Base-by-base conservation (phyloP, 2,329 filamentous ascomycete genomes). In the Graphilbum fragrans region DNA sequence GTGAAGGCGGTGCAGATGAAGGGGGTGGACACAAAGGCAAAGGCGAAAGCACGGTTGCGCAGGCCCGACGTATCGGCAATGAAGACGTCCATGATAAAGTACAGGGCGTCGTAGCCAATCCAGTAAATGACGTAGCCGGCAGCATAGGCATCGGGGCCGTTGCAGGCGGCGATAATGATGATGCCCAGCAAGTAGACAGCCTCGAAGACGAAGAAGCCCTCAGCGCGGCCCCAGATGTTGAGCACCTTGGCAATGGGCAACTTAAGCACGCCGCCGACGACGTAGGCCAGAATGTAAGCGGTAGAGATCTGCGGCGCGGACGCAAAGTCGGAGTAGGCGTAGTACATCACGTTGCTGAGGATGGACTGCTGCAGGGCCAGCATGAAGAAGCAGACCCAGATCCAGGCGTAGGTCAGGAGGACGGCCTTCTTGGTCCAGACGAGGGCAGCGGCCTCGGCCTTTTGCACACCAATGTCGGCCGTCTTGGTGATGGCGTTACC, bases 31-130 rank as follows among this genome's bases (percentile, higher is more conserved):
- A 76, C 74, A 47, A 82, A 69, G 2, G 77, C 72, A 17, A 77
- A 72, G 50, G 80, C 71, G 39, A 85, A 64, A 10, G 73, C 74
- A 53, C 81, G 71, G 57, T 81, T 82, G 49, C 72, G 67, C 17
- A 85, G 63, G 12, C 70, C 68, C 3, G 79, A 79, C 1, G 77
- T 81, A 50, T 86, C 81, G 44, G 79, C 74, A 42, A 80, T 73
- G 54, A 85, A 77, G 41, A 85, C 68, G 33, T 60, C 64, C 25
- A 65, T 53, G 48, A 57, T 62, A 53, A 64, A 68, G 48, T 55
- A 58, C 35, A 64, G 53, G 36, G 59, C 63, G 46, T 59, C 59
- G 45, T 58, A 55, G 17, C 81, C 81, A 35, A 80, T 70, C 42
- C 69, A 70, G 53, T 80, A 83, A 47, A 85, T 77, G 2, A 83